These are phyloP conservation scores for Phaseolus coccineus DNA, from an alignment of 331 rosid species.

Conservation along the genomic window DNA sequence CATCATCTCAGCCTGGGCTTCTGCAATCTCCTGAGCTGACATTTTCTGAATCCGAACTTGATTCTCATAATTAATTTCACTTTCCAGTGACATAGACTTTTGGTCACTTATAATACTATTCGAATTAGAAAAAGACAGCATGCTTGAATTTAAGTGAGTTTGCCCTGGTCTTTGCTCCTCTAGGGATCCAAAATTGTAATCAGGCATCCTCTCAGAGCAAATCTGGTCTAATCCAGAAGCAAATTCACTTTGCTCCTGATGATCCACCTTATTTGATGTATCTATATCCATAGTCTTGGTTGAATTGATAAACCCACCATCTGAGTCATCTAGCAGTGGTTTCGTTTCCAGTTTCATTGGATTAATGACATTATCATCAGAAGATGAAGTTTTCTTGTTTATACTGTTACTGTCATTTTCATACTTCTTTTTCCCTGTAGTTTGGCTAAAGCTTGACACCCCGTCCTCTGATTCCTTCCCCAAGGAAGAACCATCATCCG, in stretches of 20 bases:
- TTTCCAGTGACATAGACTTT: conserved; percentile 56
- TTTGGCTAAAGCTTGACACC: conserved; percentile 25
- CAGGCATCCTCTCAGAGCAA: conserved; percentile 32
- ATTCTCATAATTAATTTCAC: conserved; percentile 85
- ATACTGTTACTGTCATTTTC: conserved; percentile 40
- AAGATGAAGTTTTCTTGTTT: conserved; percentile 47
- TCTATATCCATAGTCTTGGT: conserved; percentile 50
- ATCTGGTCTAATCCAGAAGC: conserved; percentile 24
- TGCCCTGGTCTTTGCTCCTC: conserved; percentile 38
- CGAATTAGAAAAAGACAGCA: conserved; percentile 46
- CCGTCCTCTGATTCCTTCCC: conserved; percentile 45
- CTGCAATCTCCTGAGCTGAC: conserved; percentile 78
- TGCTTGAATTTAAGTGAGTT: conserved; percentile 38
- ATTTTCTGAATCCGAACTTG: conserved; percentile 63
- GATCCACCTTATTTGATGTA: conserved; percentile 41
- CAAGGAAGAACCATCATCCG: conserved; percentile 47
- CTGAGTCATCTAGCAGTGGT: conserved; percentile 26
- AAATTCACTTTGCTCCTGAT: conserved; percentile 38
- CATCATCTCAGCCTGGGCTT: conserved; percentile 82
- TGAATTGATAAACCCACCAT: conserved; percentile 19
- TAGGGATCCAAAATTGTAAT: conserved; percentile 36
- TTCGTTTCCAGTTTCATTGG: conserved; percentile 40
- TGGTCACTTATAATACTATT: conserved; percentile 46
- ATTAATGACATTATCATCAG: conserved; percentile 35
- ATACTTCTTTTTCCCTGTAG: conserved; percentile 38